Evolutionary conservation across 306 rosid genomes (phyloP).

Genomic region (Datisca glomerata): DNA sequence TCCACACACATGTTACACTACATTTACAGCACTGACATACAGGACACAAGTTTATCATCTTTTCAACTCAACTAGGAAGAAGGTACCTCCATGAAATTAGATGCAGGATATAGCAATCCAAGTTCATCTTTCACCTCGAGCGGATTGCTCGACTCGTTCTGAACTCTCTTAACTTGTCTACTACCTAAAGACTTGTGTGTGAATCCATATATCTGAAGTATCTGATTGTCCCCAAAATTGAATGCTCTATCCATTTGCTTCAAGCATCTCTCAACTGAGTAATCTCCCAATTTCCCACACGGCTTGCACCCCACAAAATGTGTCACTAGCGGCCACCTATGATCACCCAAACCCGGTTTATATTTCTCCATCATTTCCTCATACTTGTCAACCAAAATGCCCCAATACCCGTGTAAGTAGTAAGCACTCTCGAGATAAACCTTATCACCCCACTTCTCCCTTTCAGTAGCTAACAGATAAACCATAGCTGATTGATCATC

Average conservation of each 20-base stretch:
- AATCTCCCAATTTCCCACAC: constrained; percentile 85
- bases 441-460: constrained; percentile 57
- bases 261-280: constrained; percentile 73
- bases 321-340: constrained; percentile 88
- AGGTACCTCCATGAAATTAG: too few species aligned
- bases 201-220: constrained; percentile 77
- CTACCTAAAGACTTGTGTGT: constrained; percentile 52
- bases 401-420: constrained; percentile 86
- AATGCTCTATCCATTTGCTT: constrained; percentile 86
- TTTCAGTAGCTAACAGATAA: constrained; percentile 40
- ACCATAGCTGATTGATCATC: constrained; percentile 88
- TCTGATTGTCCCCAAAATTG: constrained; percentile 81
- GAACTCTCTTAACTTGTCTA: constrained; percentile 51
- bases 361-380: constrained; percentile 72
- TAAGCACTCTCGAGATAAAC: constrained; percentile 62
- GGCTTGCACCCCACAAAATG: constrained; percentile 96
- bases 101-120: constrained; percentile 69
- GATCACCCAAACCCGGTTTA: constrained; percentile 79
- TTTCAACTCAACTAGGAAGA: too few species aligned
- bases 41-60: too few species aligned
- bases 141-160: constrained; percentile 56
- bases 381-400: constrained; percentile 68
- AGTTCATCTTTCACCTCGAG: constrained; percentile 60
- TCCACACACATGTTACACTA: too few species aligned
- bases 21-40: too few species aligned